Base-by-base conservation (phyloP, 331 rosid species). In the Saraca asoca region DNA sequence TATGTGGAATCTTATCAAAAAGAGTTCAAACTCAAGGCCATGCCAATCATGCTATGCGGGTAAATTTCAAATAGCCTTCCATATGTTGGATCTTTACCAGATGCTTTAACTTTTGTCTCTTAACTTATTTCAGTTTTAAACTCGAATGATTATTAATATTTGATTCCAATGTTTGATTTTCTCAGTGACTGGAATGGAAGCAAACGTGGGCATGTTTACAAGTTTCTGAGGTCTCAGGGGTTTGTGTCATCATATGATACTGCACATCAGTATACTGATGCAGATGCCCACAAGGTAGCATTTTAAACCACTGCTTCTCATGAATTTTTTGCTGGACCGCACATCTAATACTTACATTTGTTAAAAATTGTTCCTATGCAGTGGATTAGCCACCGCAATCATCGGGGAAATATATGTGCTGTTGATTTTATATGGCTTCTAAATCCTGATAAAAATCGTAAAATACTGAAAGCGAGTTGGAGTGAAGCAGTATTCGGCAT, bases 371-470 rank as follows among this genome's bases (percentile, higher is more conserved):
- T 67, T 63, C 58, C 37, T 13, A 79, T 73, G 82, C 82, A 92
- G 98, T 92, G 98, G 98, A 80, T 92, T 68, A 92, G 98, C 71
- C 98, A 92, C 51, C 90, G 90, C 33, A 92, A 92, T 73, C 98
- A 92, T 76, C 80, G 95, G 16, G 98, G 98, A 67, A 87, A 92
- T 80, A 83, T 87, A 65, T 92, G 98, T 56, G 96, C 96, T 17
- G 98, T 92, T 79, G 98, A 92, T 79, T 92, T 92, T 74, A 89
- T 92, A 63, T 92, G 98, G 98, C 96, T 92, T 77, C 90, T 92
- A 20, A 92, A 92, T 79, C 98, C 98, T 5, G 87, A 92, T 68
- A 86, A 85, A 35, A 85, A 92, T 61, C 80, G 85, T 31, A 85
- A 85, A 74, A 76, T 89, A 66, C 82, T 89, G 15, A 87, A 83